These are phyloP conservation scores for Russula vinacea DNA, from an alignment of 768 basidiomycete species.

Conservation along the genomic window DNA sequence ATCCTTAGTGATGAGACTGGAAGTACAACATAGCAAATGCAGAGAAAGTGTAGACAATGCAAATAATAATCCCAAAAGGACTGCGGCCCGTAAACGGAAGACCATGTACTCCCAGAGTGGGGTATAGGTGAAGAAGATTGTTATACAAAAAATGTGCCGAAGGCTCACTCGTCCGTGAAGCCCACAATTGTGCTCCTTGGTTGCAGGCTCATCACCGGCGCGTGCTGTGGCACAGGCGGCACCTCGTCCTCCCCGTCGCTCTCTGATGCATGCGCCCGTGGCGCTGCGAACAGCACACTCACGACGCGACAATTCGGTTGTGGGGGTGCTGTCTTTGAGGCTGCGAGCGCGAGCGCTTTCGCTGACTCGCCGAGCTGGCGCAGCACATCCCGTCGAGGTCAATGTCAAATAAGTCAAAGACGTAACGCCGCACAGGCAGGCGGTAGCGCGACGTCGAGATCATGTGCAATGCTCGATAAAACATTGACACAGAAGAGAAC, in stretches of 20 bases:
- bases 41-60: constrained; percentile 4
- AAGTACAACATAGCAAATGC: constrained; percentile 17
- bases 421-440: constrained; percentile 86
- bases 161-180: constrained; percentile 24
- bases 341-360: constrained; percentile 40
- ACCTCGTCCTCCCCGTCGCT: constrained; percentile 30
- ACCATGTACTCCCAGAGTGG: background rate
- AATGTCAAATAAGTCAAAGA: constrained; percentile 88
- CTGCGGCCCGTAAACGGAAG: background rate
- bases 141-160: background rate
- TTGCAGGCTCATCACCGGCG: constrained; percentile 26
- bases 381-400: constrained; percentile 64
- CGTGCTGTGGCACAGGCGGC: constrained; percentile 10
- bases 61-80: constrained; percentile 1
- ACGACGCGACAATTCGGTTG: constrained; percentile 21
- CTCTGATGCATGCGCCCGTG: constrained; percentile 24
- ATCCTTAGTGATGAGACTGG: background rate
- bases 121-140: constrained; percentile 5
- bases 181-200: constrained; percentile 29
- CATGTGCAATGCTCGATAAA: constrained; percentile 81
- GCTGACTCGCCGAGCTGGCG: constrained; percentile 52
- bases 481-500: constrained; percentile 75
- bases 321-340: constrained; percentile 36
- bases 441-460: constrained; percentile 90
- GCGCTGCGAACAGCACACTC: constrained; percentile 30